Conservation (phyloP, 169 alveolate species). For the Besnoitia besnoiti region DNA sequence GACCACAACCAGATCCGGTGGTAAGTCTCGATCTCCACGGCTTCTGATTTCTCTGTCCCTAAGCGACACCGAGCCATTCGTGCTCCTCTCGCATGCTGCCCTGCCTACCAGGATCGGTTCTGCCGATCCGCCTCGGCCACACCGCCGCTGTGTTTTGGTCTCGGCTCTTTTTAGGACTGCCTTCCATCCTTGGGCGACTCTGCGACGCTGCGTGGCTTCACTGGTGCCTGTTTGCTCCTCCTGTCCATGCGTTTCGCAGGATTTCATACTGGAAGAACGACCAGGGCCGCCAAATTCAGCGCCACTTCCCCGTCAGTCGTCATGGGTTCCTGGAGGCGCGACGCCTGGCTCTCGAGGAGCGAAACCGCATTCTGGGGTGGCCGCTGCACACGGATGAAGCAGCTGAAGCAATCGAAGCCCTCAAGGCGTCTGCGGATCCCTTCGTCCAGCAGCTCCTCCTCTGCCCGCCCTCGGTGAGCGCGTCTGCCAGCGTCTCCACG, state of each 20-base stretch:
- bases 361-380: constrained; percentile 63
- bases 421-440: constrained; percentile 42
- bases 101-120: constrained; percentile 79
- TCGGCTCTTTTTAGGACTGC: not conserved
- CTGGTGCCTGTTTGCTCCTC: not conserved
- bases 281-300: constrained; percentile 77
- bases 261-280: constrained; percentile 82
- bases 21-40: not conserved
- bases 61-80: too few relatives aligned
- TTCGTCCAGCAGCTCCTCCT: constrained; percentile 22
- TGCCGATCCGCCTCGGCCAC: constrained; percentile 64
- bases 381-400: constrained; percentile 66
- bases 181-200: not conserved
- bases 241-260: not conserved
- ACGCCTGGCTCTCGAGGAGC: constrained; percentile 76
- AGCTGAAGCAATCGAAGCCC: constrained; percentile 41
- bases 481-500: not conserved
- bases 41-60: too few relatives aligned
- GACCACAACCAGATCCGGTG: constrained; percentile 82
- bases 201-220: not conserved
- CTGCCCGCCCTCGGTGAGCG: not conserved
- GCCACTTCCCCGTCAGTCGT: constrained; percentile 79
- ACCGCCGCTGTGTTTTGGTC: not conserved
- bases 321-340: constrained; percentile 77
- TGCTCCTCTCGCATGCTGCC: constrained; percentile 76